Evolutionary conservation across 2,329 filamentous ascomycete species (phyloP).

Genomic region (Tolypocladium capitatum): DNA sequence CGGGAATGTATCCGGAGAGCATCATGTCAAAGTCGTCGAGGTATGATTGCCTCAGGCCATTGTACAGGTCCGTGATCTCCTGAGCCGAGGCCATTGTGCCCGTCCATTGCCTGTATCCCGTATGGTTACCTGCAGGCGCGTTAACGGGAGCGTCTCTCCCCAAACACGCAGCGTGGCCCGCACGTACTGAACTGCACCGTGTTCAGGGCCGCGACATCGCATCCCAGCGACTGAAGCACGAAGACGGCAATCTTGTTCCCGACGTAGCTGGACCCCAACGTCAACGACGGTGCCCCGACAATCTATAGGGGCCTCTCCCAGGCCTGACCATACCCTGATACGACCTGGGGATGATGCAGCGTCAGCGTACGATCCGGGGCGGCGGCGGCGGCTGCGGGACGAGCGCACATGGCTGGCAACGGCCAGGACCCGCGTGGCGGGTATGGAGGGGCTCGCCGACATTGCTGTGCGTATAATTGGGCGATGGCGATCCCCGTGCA

Average conservation of each 20-base stretch:
- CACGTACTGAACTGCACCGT: conserved; percentile 91
- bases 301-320: not conserved
- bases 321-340: conserved; percentile 23
- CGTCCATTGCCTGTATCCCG: conserved; percentile 78
- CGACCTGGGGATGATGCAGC: conserved; percentile 21
- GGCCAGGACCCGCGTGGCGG: conserved; percentile 60
- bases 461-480: not conserved
- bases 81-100: conserved; percentile 69
- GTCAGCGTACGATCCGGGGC: not conserved
- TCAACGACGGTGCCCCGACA: not conserved
- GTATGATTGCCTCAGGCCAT: conserved; percentile 69
- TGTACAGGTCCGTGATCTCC: conserved; percentile 74
- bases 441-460: conserved; percentile 17
- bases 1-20: conserved; percentile 88
- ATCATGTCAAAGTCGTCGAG: conserved; percentile 88
- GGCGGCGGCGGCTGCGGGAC: not conserved
- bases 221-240: conserved; percentile 84
- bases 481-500: not conserved
- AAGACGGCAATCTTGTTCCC: conserved; percentile 96
- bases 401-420: conserved; percentile 84
- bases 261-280: conserved; percentile 56
- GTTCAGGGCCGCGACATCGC: conserved; percentile 86
- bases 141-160: conserved; percentile 2
- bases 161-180: not conserved
- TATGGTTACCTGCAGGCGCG: conserved; percentile 70